Percentiles rank a stretch among this genome's conserved stretches.
These are phyloP conservation scores for Cystobasidiaceae sp. DNA, from an alignment of 1,284 basidiomycete species.

Conservation along the genomic window DNA sequence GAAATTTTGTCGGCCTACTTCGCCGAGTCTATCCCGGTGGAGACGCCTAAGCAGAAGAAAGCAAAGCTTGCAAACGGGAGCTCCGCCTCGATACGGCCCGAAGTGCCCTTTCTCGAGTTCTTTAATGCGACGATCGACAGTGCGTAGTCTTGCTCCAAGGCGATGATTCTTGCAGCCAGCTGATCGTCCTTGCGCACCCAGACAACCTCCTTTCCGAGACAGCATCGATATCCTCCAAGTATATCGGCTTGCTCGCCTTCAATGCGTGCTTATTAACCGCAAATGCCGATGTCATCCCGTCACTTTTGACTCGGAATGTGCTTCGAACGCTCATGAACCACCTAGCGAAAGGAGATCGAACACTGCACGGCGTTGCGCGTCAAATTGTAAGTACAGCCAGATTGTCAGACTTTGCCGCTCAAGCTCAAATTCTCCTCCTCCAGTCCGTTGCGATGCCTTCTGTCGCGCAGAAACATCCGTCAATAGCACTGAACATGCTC, in stretches of 20 bases:
- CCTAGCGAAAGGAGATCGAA: slow-evolving; percentile 75
- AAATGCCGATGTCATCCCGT: slow-evolving; percentile 53
- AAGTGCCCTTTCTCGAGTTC: slow-evolving; percentile 78
- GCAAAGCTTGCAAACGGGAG: slow-evolving; percentile 8
- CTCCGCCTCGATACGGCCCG: slow-evolving; percentile 45
- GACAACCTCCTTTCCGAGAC: slow-evolving; percentile 17
- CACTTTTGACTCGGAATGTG: slow-evolving; percentile 93
- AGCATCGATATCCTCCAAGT: background rate
- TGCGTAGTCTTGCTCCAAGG: slow-evolving; percentile 47
- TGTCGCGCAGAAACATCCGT: slow-evolving; percentile 69
- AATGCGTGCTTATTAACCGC: background rate
- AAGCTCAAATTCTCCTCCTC: slow-evolving; percentile 17
- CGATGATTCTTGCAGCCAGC: background rate
- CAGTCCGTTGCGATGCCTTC: slow-evolving; percentile 62
- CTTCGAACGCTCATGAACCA: slow-evolving; percentile 98
- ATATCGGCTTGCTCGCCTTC: slow-evolving; percentile 31
- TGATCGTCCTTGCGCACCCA: background rate
- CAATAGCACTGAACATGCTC: slow-evolving; percentile 76
- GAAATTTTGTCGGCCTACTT: slow-evolving; percentile 72
- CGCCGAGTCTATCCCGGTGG: slow-evolving; percentile 37
- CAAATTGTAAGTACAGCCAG: slow-evolving; percentile 56
- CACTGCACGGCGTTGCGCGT: slow-evolving; percentile 79
- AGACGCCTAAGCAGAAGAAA: slow-evolving; percentile 11
- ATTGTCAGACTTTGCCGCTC: slow-evolving; percentile 3
- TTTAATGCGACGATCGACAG: slow-evolving; percentile 86